phyloP scores from a whole-genome alignment of 371 early-diverging fungal species.

The Zopfochytrium polystomum region DNA sequence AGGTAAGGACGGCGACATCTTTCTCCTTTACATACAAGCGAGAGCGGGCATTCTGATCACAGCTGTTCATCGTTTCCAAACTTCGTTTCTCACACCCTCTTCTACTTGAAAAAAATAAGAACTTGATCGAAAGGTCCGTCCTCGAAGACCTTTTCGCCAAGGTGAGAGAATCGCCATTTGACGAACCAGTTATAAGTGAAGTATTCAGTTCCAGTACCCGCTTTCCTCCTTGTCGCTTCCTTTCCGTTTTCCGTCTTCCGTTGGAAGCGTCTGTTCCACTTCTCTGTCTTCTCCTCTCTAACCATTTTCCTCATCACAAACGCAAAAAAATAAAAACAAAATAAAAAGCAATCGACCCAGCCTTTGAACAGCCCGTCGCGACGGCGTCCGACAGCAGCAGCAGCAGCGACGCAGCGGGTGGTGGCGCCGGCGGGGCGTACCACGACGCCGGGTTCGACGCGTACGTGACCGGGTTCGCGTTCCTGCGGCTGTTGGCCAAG shows the following conservation, averaged over 20 bases:
- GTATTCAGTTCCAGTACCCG: too few species aligned
- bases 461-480: constrained; percentile 77
- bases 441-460: constrained; percentile 94
- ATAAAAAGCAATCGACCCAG: constrained; percentile 24
- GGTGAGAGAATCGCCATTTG: constrained; percentile 37
- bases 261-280: too few species aligned
- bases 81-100: neutral
- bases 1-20: too few species aligned
- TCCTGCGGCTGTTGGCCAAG: constrained; percentile 37
- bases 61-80: neutral
- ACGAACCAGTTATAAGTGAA: constrained; percentile 58
- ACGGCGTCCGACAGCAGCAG: neutral
- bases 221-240: too few species aligned
- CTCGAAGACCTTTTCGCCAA: constrained; percentile 25
- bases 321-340: neutral
- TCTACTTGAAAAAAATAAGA: constrained; percentile 6
- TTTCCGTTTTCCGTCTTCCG: too few species aligned
- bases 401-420: too few species aligned
- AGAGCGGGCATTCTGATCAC: too few species aligned
- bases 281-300: neutral
- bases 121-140: constrained; percentile 22
- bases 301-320: neutral
- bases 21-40: too few species aligned
- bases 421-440: constrained; percentile 23
- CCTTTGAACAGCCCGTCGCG: constrained; percentile 22